phyloP scores from a whole-genome alignment of 768 basidiomycete species.

The Russula sp. region DNA sequence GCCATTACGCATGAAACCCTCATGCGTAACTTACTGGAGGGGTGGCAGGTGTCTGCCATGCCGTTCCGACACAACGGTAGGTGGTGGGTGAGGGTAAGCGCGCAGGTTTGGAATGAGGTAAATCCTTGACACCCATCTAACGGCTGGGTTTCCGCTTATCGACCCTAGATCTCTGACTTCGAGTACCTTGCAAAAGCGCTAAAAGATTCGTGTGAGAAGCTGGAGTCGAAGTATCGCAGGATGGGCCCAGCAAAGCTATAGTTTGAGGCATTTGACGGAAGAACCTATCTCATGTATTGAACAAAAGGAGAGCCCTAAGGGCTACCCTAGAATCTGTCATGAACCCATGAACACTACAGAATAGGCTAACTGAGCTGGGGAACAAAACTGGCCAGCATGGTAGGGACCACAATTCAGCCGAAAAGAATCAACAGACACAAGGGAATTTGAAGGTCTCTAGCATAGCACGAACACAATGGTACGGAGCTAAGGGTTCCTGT shows the following conservation, averaged over 20 bases:
- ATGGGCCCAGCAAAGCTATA: not conserved
- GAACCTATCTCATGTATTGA: not conserved
- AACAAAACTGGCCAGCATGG: not conserved
- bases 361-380: not conserved
- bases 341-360: not conserved
- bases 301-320: too few relatives aligned
- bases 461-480: too few relatives aligned
- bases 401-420: not conserved
- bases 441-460: too few relatives aligned
- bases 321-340: too few relatives aligned
- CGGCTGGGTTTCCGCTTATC: not conserved
- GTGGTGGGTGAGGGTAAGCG: constrained; percentile 34
- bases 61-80: constrained; percentile 30
- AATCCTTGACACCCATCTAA: not conserved
- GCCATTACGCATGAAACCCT: constrained; percentile 23
- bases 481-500: too few relatives aligned
- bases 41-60: constrained; percentile 30
- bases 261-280: not conserved
- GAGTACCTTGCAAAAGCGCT: constrained; percentile 28
- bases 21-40: constrained; percentile 26
- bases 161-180: constrained; percentile 28
- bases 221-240: constrained; percentile 14
- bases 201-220: constrained; percentile 24
- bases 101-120: constrained; percentile 37
- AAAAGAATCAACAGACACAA: too few relatives aligned